Evolutionary conservation across 805 yeast species (phyloP).

Genomic region (Ogataea trehaloabstinens): DNA sequence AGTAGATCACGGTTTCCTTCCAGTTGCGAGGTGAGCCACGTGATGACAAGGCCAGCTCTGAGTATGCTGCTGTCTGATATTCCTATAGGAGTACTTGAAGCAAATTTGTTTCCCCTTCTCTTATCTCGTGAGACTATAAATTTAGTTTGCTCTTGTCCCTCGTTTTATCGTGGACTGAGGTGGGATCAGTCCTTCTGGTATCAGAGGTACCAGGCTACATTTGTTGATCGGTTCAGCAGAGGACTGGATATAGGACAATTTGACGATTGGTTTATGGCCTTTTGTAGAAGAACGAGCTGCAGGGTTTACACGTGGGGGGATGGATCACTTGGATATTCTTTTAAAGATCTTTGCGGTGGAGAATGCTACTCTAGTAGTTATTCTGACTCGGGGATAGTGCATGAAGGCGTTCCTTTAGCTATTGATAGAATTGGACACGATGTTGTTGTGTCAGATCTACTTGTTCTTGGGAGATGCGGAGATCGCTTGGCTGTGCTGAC

Average conservation of each 20-base stretch:
- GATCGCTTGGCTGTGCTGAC: conserved; percentile 11
- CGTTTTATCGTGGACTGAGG: conserved; percentile 4
- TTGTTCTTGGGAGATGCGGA: conserved; percentile 11
- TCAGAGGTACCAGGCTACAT: conserved; percentile 4
- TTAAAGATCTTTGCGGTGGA: conserved; percentile 4
- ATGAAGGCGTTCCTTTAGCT: conserved; percentile 10
- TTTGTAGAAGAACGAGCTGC: conserved; percentile 3
- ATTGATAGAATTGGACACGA: conserved; percentile 6
- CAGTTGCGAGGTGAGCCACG: too few species aligned
- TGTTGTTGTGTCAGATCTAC: conserved; percentile 9
- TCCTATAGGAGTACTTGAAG: conserved; percentile 5
- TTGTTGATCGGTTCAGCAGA: conserved; percentile 6
- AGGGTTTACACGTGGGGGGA: conserved; percentile 12
- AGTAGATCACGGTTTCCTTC: too few species aligned
- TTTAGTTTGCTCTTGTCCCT: conserved; percentile 2
- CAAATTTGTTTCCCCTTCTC: conserved; percentile 4
- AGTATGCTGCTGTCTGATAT: too few species aligned
- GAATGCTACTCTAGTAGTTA: conserved; percentile 6
- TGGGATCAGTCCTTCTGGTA: conserved; percentile 5
- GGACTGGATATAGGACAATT: not conserved
- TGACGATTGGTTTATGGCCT: conserved; percentile 7
- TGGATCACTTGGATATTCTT: conserved; percentile 23
- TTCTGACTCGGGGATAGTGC: conserved; percentile 9
- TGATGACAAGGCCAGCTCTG: too few species aligned
- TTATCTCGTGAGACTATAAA: conserved; percentile 1